Conservation (phyloP, 1,139 yeast genomes). For the Pichia cactophila region DNA sequence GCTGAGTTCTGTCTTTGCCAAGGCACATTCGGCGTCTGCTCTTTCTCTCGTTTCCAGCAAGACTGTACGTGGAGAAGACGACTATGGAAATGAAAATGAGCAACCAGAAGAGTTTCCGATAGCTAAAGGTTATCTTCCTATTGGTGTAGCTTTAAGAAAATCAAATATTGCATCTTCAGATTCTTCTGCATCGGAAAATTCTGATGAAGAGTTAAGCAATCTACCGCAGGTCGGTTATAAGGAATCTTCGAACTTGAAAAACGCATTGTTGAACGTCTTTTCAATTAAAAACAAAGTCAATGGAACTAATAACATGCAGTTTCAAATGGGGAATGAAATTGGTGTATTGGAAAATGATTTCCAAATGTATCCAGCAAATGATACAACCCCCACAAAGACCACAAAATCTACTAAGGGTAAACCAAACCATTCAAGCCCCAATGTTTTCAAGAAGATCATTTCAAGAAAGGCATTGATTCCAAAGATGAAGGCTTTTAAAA, state of each 20-base stretch:
- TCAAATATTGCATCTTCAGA: neutral
- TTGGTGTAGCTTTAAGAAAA: neutral
- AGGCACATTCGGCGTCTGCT: neutral
- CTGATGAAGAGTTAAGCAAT: neutral
- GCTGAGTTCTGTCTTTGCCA: neutral
- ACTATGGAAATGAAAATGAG: neutral
- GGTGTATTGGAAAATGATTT: neutral
- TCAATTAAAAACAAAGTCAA: slow-evolving; percentile 1
- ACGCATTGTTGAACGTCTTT: slow-evolving; percentile 4
- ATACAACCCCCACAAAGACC: neutral
- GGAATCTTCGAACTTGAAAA: slow-evolving; percentile 1
- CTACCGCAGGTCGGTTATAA: neutral
- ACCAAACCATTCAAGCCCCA: slow-evolving; percentile 12
- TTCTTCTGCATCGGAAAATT: neutral
- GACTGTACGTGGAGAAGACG: neutral
- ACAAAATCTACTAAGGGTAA: no score
- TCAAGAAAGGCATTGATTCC: slow-evolving; percentile 24
- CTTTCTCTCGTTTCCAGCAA: neutral
- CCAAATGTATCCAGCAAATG: neutral
- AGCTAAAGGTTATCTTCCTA: neutral
- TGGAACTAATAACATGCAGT: neutral
- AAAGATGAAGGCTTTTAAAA: slow-evolving; percentile 27
- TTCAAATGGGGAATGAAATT: neutral
- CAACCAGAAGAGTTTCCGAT: neutral
- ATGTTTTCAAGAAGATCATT: slow-evolving; percentile 22